Conservation (phyloP, 495 filamentous ascomycete genomes). For the Astrothelium subdiscretum region DNA sequence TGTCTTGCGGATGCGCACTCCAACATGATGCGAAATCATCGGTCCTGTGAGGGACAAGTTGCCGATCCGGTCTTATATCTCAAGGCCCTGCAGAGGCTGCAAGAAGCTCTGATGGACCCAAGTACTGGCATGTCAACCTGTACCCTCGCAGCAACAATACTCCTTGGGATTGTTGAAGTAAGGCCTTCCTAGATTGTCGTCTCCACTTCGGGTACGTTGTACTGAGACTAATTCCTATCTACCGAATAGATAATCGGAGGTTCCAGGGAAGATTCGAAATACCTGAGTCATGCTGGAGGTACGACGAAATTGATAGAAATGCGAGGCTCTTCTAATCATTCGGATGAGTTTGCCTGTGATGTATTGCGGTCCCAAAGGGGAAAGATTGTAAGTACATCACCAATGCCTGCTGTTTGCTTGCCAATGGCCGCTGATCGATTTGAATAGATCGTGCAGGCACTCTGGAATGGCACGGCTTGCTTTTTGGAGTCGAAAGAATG, state of each 20-base stretch:
- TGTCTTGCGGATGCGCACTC: not conserved
- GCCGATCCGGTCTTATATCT: not conserved
- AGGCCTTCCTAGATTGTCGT: no score
- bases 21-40: not conserved
- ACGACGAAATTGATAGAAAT: constrained; percentile 2
- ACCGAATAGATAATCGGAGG: not conserved
- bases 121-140: not conserved
- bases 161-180: not conserved
- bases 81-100: not conserved
- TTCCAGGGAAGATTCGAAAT: not conserved
- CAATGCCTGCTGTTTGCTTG: not conserved
- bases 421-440: not conserved
- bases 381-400: not conserved
- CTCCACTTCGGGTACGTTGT: no score
- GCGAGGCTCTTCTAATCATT: not conserved
- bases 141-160: not conserved
- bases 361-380: not conserved
- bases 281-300: not conserved
- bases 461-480: not conserved
- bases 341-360: not conserved
- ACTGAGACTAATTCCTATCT: not conserved
- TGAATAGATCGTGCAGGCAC: not conserved
- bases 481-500: not conserved
- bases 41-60: not conserved
- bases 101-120: not conserved